A percentile compares a stretch with the other conserved stretches of the same genome.
Conservation (phyloP, 108 stramenopile genomes). For the Skeletonema potamos region DNA sequence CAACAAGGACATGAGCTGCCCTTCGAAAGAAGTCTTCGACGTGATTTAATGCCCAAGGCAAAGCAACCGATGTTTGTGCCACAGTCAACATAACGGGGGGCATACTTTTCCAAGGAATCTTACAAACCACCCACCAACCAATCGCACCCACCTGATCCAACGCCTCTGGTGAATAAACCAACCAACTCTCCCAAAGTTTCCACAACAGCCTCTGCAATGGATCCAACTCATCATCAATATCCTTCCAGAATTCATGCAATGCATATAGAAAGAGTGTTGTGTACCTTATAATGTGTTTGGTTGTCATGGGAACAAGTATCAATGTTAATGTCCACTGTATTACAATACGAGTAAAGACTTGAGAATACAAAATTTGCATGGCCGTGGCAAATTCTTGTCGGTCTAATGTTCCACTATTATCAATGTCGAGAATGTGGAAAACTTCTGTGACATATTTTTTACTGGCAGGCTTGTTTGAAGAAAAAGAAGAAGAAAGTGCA, state of each 20-base stretch:
- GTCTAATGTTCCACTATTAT: slow-evolving; percentile 53
- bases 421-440: slow-evolving; percentile 63
- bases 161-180: slow-evolving; percentile 13
- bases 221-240: slow-evolving; percentile 29
- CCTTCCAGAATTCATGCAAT: slow-evolving; percentile 33
- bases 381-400: slow-evolving; percentile 68
- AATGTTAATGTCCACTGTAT: slow-evolving; percentile 74
- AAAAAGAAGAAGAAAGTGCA: not conserved
- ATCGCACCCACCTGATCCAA: slow-evolving; percentile 1
- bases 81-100: slow-evolving; percentile 63
- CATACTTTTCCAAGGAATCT: slow-evolving; percentile 58
- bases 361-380: slow-evolving; percentile 70
- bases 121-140: not conserved
- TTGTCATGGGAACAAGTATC: slow-evolving; percentile 66
- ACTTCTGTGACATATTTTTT: slow-evolving; percentile 53
- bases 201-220: slow-evolving; percentile 25
- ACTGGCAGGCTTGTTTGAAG: slow-evolving; percentile 46
- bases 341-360: slow-evolving; percentile 69
- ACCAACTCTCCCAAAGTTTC: slow-evolving; percentile 25
- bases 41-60: slow-evolving; percentile 58
- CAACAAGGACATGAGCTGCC: slow-evolving; percentile 28
- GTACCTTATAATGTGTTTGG: slow-evolving; percentile 50
- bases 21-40: slow-evolving; percentile 73
- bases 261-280: slow-evolving; percentile 6
- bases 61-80: slow-evolving; percentile 45